Evolutionary conservation across 805 yeast species (phyloP).

Genomic region (Starmerella apis): DNA sequence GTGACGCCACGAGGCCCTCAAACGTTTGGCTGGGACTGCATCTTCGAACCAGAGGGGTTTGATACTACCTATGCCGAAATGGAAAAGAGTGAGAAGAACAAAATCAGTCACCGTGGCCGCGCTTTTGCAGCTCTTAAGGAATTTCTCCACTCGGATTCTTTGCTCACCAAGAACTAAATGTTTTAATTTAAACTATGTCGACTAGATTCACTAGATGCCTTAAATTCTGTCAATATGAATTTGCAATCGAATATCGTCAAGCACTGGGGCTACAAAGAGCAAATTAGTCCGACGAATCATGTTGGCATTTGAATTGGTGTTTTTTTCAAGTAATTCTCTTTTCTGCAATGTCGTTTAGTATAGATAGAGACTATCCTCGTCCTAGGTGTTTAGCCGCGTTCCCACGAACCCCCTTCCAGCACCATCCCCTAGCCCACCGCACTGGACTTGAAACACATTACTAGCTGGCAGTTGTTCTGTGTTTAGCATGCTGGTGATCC

Average conservation of each 20-base stretch:
- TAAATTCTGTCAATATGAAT: too few relatives aligned
- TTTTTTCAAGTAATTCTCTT: too few relatives aligned
- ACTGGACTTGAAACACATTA: background rate
- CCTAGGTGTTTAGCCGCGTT: background rate
- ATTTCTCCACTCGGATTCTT: conserved; percentile 29
- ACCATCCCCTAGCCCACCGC: background rate
- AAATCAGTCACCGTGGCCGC: conserved; percentile 75
- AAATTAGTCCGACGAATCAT: too few relatives aligned
- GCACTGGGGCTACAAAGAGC: too few relatives aligned
- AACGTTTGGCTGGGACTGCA: conserved; percentile 89
- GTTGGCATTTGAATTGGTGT: too few relatives aligned
- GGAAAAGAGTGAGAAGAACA: conserved; percentile 64
- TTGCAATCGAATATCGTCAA: too few relatives aligned
- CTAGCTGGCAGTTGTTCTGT: background rate
- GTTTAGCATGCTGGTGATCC: background rate
- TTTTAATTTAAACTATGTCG: too few relatives aligned
- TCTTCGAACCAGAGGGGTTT: conserved; percentile 73
- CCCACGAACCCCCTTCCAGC: background rate
- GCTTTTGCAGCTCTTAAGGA: conserved; percentile 66
- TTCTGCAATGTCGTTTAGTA: too few relatives aligned
- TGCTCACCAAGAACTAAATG: too few relatives aligned
- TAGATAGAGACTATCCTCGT: too few relatives aligned
- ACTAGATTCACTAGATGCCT: too few relatives aligned
- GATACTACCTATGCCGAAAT: conserved; percentile 75
- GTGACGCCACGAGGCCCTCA: conserved; percentile 70